Evolutionary conservation across 2,329 filamentous ascomycete species (phyloP).

Genomic region (Colletotrichum somersetense): DNA sequence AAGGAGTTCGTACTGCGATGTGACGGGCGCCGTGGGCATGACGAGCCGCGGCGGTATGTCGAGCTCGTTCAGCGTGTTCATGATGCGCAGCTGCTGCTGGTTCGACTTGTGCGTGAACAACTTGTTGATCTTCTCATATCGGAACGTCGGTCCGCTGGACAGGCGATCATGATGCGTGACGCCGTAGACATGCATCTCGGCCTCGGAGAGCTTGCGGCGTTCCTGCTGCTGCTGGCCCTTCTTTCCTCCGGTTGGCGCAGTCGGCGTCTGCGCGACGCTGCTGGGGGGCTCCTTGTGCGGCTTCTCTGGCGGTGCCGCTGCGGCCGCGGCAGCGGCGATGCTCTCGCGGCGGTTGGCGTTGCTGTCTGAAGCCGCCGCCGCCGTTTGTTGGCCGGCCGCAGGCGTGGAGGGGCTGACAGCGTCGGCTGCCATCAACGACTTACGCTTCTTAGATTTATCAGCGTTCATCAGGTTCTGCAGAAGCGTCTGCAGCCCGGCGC

Average conservation of each 20-base stretch:
- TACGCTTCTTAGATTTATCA: slow-evolving; percentile 92
- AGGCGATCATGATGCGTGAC: slow-evolving; percentile 89
- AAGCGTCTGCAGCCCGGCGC: slow-evolving; percentile 81
- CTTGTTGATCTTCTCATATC: slow-evolving; percentile 85
- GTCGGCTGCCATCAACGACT: slow-evolving; percentile 74
- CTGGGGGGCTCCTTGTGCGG: slow-evolving; percentile 58
- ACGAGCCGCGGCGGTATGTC: slow-evolving; percentile 77
- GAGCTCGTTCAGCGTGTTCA: slow-evolving; percentile 77
- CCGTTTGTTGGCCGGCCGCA: slow-evolving; percentile 47
- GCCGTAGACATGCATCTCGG: slow-evolving; percentile 85
- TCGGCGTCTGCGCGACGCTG: slow-evolving; percentile 53
- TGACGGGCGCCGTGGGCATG: slow-evolving; percentile 81
- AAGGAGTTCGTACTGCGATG: slow-evolving; percentile 78
- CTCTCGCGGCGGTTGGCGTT: slow-evolving; percentile 62
- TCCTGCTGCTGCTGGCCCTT: slow-evolving; percentile 65
- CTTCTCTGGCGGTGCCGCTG: slow-evolving; percentile 45
- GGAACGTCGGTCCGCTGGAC: slow-evolving; percentile 88
- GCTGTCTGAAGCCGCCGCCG: slow-evolving; percentile 51
- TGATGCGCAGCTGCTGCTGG: slow-evolving; percentile 81
- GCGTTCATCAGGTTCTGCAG: slow-evolving; percentile 85
- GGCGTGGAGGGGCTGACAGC: slow-evolving; percentile 61
- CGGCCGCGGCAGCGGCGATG: slow-evolving; percentile 57
- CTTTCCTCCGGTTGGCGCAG: slow-evolving; percentile 60
- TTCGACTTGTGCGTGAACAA: slow-evolving; percentile 82
- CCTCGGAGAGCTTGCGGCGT: slow-evolving; percentile 77